Conservation (phyloP, 1,139 yeast species). For the Fermentozyma sake region DNA sequence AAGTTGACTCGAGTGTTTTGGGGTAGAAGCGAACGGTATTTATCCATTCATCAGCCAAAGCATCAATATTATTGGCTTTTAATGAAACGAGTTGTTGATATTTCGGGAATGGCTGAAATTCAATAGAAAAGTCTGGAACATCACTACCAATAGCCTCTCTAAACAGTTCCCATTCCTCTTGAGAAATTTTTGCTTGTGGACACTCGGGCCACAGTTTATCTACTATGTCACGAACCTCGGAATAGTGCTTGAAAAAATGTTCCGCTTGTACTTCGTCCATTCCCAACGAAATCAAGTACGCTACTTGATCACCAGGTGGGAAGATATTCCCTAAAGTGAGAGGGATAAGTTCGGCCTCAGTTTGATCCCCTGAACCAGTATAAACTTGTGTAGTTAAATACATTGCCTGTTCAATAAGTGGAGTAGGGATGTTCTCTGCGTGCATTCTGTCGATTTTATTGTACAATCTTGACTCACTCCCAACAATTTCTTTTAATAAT, state of each 20-base stretch:
- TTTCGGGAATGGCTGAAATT: conserved; percentile 10
- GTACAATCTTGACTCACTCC: conserved; percentile 12
- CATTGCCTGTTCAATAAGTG: conserved; percentile 34
- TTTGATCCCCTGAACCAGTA: conserved; percentile 15
- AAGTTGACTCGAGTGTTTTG: conserved; percentile 42
- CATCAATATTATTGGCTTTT: conserved; percentile 18
- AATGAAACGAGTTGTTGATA: conserved; percentile 22
- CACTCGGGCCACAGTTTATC: conserved; percentile 21
- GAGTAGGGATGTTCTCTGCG: conserved; percentile 10
- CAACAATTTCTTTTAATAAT: conserved; percentile 26
- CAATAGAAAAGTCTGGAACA: conserved; percentile 12
- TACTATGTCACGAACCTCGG: conserved; percentile 15
- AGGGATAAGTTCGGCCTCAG: conserved; percentile 36
- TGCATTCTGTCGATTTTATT: conserved; percentile 1
- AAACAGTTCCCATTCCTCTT: conserved; percentile 19
- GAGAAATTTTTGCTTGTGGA: conserved; percentile 19
- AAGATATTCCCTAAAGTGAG: conserved; percentile 44
- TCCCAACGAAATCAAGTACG: conserved; percentile 45
- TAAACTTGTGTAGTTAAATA: conserved; percentile 31
- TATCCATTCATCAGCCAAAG: conserved; percentile 44
- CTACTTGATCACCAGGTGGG: conserved; percentile 49
- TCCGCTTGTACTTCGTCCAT: conserved; percentile 35
- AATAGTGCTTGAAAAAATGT: conserved; percentile 30
- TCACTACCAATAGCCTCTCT: conserved; percentile 9
- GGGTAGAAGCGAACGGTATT: conserved; percentile 48